Percentiles rank a stretch among this genome's conserved stretches.
Conservation (phyloP, 2,329 filamentous ascomycete genomes). For the Sporothrix pseudoabietina region DNA sequence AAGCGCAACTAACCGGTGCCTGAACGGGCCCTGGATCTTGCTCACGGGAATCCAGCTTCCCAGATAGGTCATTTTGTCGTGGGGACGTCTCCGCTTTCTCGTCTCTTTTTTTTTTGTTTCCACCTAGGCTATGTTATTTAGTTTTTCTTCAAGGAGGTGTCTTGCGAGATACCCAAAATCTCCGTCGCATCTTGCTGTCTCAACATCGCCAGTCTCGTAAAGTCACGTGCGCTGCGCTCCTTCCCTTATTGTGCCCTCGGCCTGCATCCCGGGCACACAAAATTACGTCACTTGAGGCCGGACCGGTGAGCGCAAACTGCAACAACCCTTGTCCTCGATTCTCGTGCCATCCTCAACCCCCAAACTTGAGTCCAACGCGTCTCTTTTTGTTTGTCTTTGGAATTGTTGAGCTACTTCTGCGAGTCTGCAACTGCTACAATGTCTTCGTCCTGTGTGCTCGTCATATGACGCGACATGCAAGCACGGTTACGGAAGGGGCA, state of each 20-base stretch:
- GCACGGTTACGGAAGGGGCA: slow-evolving; percentile 8
- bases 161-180: not conserved
- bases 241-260: not conserved
- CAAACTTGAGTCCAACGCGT: not conserved
- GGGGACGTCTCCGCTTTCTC: not conserved
- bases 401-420: not conserved
- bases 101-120: not conserved
- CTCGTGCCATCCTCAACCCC: not conserved
- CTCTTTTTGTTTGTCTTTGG: not conserved
- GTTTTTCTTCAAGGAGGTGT: not conserved
- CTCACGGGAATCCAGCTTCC: not conserved
- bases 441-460: not conserved
- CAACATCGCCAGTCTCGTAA: not conserved
- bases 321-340: slow-evolving; percentile 6
- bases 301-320: not conserved
- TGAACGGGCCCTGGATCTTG: not conserved
- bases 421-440: not conserved
- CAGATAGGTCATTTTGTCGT: not conserved
- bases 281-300: slow-evolving; percentile 22
- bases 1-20: not conserved
- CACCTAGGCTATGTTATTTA: not conserved
- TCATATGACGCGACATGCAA: slow-evolving; percentile 23
- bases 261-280: not conserved
- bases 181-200: not conserved
- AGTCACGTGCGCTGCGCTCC: slow-evolving; percentile 17